A percentile compares a stretch with the other conserved stretches of the same genome.
These are phyloP conservation scores for Acacia confusa DNA, from an alignment of 306 rosid genomes.

Conservation along the genomic window DNA sequence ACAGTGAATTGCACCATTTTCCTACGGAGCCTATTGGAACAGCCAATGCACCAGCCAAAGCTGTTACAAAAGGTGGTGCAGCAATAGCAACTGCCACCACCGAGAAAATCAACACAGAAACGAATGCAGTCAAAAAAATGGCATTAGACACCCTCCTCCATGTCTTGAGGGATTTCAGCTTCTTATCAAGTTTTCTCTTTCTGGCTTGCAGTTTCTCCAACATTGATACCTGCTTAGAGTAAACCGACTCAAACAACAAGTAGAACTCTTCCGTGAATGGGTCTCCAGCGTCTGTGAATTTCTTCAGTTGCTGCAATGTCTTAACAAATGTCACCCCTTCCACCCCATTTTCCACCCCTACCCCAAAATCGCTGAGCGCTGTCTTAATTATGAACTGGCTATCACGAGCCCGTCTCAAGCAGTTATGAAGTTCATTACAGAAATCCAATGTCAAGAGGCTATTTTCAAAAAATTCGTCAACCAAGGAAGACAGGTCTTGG, in stretches of 20 bases:
- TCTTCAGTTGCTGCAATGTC: slow-evolving; percentile 67
- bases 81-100: slow-evolving; percentile 89
- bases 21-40: slow-evolving; percentile 86
- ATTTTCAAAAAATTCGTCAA: slow-evolving; percentile 65
- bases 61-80: slow-evolving; percentile 76
- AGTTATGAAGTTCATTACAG: slow-evolving; percentile 65
- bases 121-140: slow-evolving; percentile 69
- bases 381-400: slow-evolving; percentile 62
- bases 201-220: slow-evolving; percentile 47
- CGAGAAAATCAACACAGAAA: slow-evolving; percentile 73
- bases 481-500: slow-evolving; percentile 61
- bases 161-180: slow-evolving; percentile 61
- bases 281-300: slow-evolving; percentile 68
- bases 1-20: slow-evolving; percentile 81
- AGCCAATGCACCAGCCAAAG: slow-evolving; percentile 71
- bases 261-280: slow-evolving; percentile 77
- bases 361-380: slow-evolving; percentile 57
- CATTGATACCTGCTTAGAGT: slow-evolving; percentile 54
- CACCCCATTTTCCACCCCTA: slow-evolving; percentile 51
- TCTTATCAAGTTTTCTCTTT: slow-evolving; percentile 79
- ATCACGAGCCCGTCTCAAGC: slow-evolving; percentile 57
- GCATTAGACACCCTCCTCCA: slow-evolving; percentile 71
- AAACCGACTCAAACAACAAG: slow-evolving; percentile 53
- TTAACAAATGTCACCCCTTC: slow-evolving; percentile 54
- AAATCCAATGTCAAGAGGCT: slow-evolving; percentile 68